phyloP scores from a whole-genome alignment of 352 stramenopile genomes.

The Pythium volutum region DNA sequence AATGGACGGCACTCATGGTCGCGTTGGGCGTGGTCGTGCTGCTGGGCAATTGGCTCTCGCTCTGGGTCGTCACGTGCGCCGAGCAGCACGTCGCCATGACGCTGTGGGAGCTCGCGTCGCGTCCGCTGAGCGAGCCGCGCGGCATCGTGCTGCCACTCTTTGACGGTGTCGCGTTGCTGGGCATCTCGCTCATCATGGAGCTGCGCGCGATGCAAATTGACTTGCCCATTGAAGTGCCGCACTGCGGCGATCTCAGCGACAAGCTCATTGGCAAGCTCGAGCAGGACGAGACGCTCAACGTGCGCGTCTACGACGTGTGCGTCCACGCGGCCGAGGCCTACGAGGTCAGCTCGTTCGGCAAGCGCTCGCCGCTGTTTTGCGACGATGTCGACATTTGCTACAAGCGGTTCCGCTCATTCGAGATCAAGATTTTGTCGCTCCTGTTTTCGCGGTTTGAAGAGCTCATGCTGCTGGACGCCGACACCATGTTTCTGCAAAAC shows the following conservation, averaged over 20 bases:
- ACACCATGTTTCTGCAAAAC: constrained; percentile 62
- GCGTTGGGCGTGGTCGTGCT: constrained; percentile 8
- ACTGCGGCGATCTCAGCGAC: constrained; percentile 60
- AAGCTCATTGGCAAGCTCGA: constrained; percentile 33
- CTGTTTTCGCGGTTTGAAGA: constrained; percentile 67
- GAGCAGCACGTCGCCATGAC: constrained; percentile 13
- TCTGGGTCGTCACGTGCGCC: constrained; percentile 2
- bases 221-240: constrained; percentile 62
- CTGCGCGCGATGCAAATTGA: constrained; percentile 49
- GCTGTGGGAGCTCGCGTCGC: constrained; percentile 21
- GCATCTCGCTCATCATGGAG: constrained; percentile 61
- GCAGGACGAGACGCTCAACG: constrained; percentile 35
- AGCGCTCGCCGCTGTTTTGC: constrained; percentile 44
- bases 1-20: constrained; percentile 13
- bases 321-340: constrained; percentile 31
- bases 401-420: constrained; percentile 48
- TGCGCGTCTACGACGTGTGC: constrained; percentile 70
- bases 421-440: constrained; percentile 62
- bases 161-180: constrained; percentile 52
- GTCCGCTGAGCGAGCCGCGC: constrained; percentile 32
- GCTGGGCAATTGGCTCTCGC: constrained; percentile 19
- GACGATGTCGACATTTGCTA: constrained; percentile 38
- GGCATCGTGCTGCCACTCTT: constrained; percentile 68
- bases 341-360: constrained; percentile 26
- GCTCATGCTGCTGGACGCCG: constrained; percentile 74